These are phyloP conservation scores for Pyrus betulifolia DNA, from an alignment of 306 rosid species.

Conservation along the genomic window DNA sequence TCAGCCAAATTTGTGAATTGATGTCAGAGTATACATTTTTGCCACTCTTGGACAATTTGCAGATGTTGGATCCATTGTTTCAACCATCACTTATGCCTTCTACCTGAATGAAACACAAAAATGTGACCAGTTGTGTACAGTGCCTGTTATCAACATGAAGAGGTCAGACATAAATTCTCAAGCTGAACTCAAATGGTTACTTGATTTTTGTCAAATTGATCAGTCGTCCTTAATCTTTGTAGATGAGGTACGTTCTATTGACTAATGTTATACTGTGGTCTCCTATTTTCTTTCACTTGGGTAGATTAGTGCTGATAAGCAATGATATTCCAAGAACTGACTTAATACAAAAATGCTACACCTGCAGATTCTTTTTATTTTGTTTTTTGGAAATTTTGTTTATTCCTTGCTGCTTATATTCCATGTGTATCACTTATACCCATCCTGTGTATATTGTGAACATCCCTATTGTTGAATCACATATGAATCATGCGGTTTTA, in stretches of 20 bases:
- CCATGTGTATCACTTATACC: not conserved
- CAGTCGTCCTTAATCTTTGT: slow-evolving; percentile 54
- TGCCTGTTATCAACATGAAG: slow-evolving; percentile 75
- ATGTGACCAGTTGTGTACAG: slow-evolving; percentile 44
- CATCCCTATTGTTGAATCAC: not conserved
- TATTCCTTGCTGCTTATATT: not conserved
- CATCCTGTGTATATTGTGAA: not conserved
- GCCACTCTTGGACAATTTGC: slow-evolving; percentile 10
- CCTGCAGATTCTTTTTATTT: not conserved
- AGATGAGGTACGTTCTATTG: slow-evolving; percentile 57
- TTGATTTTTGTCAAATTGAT: slow-evolving; percentile 77
- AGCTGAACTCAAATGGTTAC: slow-evolving; percentile 76
- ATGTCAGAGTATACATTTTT: not conserved
- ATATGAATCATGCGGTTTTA: not conserved
- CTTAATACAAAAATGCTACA: not conserved
- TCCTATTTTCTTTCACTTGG: not conserved
- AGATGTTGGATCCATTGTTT: slow-evolving; percentile 72
- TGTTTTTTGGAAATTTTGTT: not conserved
- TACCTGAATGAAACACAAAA: slow-evolving; percentile 50
- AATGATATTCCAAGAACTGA: not conserved
- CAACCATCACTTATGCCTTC: slow-evolving; percentile 71
- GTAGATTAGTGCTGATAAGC: not conserved
- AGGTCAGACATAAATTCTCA: slow-evolving; percentile 52
- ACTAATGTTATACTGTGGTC: not conserved
- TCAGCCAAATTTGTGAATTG: not conserved